These are phyloP conservation scores for Auricularia sp. DNA, from an alignment of 768 basidiomycete genomes.

Conservation along the genomic window DNA sequence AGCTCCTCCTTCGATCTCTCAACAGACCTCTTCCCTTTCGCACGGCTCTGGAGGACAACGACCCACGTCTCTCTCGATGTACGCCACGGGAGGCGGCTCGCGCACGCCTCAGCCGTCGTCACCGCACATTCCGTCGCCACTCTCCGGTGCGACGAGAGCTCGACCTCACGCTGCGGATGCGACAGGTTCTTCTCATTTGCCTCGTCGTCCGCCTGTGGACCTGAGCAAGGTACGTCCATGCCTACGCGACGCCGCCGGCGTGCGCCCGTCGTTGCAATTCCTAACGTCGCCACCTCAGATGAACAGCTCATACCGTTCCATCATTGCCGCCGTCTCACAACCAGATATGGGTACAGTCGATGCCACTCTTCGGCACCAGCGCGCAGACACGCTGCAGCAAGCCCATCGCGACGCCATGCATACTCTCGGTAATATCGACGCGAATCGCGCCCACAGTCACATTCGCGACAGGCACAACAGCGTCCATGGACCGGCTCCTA, in stretches of 20 bases:
- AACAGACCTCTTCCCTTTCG: neutral
- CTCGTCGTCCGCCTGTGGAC: neutral
- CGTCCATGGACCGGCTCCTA: neutral
- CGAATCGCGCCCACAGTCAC: neutral
- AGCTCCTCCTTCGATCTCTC: neutral
- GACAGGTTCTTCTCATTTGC: neutral
- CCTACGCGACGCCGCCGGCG: neutral
- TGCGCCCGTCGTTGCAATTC: neutral
- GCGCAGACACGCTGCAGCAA: neutral
- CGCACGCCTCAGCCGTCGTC: neutral
- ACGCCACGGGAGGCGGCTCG: neutral
- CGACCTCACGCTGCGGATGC: neutral
- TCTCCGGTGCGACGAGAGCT: neutral
- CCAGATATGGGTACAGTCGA: neutral
- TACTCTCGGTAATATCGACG: neutral
- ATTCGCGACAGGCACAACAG: neutral
- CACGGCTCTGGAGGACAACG: neutral
- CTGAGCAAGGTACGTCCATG: neutral
- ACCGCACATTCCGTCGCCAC: neutral
- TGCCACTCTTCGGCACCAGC: neutral
- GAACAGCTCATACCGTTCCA: neutral
- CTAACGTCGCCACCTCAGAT: neutral
- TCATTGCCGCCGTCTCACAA: neutral
- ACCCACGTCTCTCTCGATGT: neutral
- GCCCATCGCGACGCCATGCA: neutral